Evolutionary conservation across 768 basidiomycete genomes (phyloP).

Genomic region (Podaxis sp.): DNA sequence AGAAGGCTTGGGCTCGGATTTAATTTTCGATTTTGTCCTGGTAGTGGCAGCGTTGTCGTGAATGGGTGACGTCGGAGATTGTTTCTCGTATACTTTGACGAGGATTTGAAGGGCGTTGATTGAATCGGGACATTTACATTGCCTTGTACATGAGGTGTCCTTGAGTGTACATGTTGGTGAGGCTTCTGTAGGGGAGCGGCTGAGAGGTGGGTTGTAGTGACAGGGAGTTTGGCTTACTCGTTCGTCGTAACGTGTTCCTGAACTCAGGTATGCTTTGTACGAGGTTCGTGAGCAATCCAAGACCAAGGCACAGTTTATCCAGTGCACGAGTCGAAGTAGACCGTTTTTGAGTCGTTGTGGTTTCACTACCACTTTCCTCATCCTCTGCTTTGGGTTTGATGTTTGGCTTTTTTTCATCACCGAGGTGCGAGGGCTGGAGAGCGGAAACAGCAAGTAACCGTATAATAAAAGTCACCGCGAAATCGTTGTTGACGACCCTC

Average conservation of each 20-base stretch:
- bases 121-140: constrained; percentile 52
- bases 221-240: constrained; percentile 41
- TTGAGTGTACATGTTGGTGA: constrained; percentile 49
- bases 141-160: constrained; percentile 46
- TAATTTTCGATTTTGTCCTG: constrained; percentile 16
- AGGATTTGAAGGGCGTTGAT: constrained; percentile 52
- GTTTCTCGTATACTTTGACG: constrained; percentile 45
- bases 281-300: constrained; percentile 76
- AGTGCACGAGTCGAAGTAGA: constrained; percentile 38
- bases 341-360: background rate
- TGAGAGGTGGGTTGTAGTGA: background rate
- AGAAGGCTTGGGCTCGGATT: constrained; percentile 18
- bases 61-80: constrained; percentile 24
- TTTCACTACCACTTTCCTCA: constrained; percentile 14
- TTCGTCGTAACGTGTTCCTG: constrained; percentile 44
- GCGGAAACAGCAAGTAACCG: constrained; percentile 43
- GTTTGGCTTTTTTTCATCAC: background rate
- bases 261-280: constrained; percentile 58
- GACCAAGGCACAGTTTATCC: constrained; percentile 73
- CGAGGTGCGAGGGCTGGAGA: background rate
- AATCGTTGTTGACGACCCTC: constrained; percentile 46
- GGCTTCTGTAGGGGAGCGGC: constrained; percentile 37
- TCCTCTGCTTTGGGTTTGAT: constrained; percentile 17
- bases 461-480: constrained; percentile 46
- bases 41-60: constrained; percentile 5